phyloP scores from a whole-genome alignment of 2,329 filamentous ascomycete genomes.

The Cladophialophora chaetospira region DNA sequence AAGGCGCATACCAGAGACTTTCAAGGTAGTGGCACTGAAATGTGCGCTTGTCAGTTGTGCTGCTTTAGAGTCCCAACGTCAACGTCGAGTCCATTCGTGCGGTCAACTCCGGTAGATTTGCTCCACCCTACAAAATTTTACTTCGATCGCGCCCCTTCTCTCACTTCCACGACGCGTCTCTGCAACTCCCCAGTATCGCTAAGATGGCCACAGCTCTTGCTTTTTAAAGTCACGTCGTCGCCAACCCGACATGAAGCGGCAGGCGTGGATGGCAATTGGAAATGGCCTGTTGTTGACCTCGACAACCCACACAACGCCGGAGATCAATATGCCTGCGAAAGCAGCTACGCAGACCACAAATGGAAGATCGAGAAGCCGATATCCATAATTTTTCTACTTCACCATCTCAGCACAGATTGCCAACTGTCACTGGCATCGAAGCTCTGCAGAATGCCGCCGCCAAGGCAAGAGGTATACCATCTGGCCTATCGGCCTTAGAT shows the following conservation, averaged over 20 bases:
- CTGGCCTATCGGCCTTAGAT: slow-evolving; percentile 59
- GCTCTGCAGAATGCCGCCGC: slow-evolving; percentile 52
- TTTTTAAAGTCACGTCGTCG: not conserved
- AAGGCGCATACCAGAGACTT: not conserved
- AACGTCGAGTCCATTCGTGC: too few species aligned
- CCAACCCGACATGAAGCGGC: not conserved
- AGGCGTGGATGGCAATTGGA: not conserved
- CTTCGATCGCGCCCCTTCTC: not conserved
- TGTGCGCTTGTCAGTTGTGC: not conserved
- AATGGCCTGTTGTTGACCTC: not conserved
- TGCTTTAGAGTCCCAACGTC: not conserved
- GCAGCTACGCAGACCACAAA: slow-evolving; percentile 40
- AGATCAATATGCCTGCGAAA: slow-evolving; percentile 13
- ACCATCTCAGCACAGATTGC: slow-evolving; percentile 59
- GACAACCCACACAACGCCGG: not conserved
- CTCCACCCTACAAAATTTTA: not conserved
- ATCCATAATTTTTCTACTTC: slow-evolving; percentile 58
- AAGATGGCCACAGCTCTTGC: slow-evolving; percentile 1
- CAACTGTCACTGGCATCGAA: slow-evolving; percentile 74
- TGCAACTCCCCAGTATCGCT: not conserved
- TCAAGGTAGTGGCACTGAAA: not conserved
- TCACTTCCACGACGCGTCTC: not conserved
- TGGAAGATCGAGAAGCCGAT: slow-evolving; percentile 58
- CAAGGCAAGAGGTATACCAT: slow-evolving; percentile 50
- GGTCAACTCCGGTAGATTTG: too few species aligned